These are phyloP conservation scores for Hemisphaericaspora subhashii DNA, from an alignment of 1,139 yeast species.

Conservation along the genomic window DNA sequence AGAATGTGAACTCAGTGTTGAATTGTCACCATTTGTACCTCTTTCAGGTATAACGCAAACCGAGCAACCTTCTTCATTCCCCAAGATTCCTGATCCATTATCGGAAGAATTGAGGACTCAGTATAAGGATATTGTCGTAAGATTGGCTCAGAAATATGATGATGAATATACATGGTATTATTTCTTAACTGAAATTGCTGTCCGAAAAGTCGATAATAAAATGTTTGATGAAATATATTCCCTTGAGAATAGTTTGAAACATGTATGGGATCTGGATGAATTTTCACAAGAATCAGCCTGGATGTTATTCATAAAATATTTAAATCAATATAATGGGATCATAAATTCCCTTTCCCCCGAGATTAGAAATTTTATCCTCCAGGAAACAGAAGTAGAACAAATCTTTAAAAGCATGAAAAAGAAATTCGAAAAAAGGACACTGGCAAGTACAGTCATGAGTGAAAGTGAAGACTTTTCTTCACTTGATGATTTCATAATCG, in stretches of 20 bases:
- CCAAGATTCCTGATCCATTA: slow-evolving; percentile 36
- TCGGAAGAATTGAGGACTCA: slow-evolving; percentile 17
- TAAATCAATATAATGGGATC: slow-evolving; percentile 43
- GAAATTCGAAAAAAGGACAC: slow-evolving; percentile 20
- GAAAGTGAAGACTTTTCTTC: too few species aligned
- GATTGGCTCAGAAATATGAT: slow-evolving; percentile 31
- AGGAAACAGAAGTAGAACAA: slow-evolving; percentile 35
- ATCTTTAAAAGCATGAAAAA: slow-evolving; percentile 31
- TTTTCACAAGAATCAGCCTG: slow-evolving; percentile 28
- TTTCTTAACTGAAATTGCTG: slow-evolving; percentile 49
- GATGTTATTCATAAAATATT: slow-evolving; percentile 34
- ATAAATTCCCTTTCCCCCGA: slow-evolving; percentile 37
- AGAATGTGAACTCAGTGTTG: slow-evolving; percentile 47
- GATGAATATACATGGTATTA: slow-evolving; percentile 49
- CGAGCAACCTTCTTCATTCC: slow-evolving; percentile 44
- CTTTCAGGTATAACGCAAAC: slow-evolving; percentile 42
- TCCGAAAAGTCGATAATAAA: slow-evolving; percentile 46
- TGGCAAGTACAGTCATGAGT: slow-evolving; percentile 7
- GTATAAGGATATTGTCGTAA: slow-evolving; percentile 30
- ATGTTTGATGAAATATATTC: slow-evolving; percentile 41
- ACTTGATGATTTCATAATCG: too few species aligned
- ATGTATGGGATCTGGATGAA: slow-evolving; percentile 29
- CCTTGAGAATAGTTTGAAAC: slow-evolving; percentile 15
- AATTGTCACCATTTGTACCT: slow-evolving; percentile 45
- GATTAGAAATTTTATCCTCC: slow-evolving; percentile 35